Conservation (phyloP, 1,284 basidiomycete species). For the Fistulinella cinereoalba region DNA sequence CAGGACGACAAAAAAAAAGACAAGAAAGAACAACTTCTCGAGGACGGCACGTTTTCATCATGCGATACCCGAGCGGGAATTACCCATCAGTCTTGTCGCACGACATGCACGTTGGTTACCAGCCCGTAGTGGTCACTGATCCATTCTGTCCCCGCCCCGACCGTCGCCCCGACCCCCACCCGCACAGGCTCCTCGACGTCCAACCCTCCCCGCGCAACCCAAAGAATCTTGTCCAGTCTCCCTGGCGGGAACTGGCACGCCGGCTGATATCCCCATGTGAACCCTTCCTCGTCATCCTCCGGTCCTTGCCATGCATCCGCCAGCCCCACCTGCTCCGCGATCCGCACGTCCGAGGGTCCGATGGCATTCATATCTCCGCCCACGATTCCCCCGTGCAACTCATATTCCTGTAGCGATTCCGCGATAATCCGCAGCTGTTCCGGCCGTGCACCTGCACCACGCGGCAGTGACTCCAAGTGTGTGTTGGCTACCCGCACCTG, state of each 20-base stretch:
- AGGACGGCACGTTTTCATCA: too few relatives aligned
- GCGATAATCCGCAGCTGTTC: constrained; percentile 53
- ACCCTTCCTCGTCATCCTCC: constrained; percentile 40
- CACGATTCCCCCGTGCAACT: constrained; percentile 54
- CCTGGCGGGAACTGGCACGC: constrained; percentile 42
- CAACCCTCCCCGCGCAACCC: constrained; percentile 43
- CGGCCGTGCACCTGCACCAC: constrained; percentile 44
- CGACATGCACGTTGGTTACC: constrained; percentile 42
- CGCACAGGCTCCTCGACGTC: constrained; percentile 49
- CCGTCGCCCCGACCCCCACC: constrained; percentile 54
- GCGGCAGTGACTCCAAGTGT: constrained; percentile 60
- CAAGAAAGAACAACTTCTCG: too few relatives aligned
- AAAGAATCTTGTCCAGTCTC: constrained; percentile 66
- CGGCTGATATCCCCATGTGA: constrained; percentile 69
- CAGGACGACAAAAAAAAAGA: too few relatives aligned
- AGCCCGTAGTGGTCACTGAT: constrained; percentile 68
- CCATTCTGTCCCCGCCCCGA: constrained; percentile 40
- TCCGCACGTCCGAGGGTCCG: constrained; percentile 39
- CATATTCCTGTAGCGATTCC: constrained; percentile 43
- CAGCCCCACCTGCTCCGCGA: constrained; percentile 46
- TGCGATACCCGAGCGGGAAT: constrained; percentile 1
- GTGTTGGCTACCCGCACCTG: constrained; percentile 62
- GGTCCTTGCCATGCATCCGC: constrained; percentile 52
- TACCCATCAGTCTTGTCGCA: constrained; percentile 17
- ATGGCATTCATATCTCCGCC: constrained; percentile 73